These are phyloP conservation scores for Flammula alnicola DNA, from an alignment of 1,284 basidiomycete species.

Conservation along the genomic window DNA sequence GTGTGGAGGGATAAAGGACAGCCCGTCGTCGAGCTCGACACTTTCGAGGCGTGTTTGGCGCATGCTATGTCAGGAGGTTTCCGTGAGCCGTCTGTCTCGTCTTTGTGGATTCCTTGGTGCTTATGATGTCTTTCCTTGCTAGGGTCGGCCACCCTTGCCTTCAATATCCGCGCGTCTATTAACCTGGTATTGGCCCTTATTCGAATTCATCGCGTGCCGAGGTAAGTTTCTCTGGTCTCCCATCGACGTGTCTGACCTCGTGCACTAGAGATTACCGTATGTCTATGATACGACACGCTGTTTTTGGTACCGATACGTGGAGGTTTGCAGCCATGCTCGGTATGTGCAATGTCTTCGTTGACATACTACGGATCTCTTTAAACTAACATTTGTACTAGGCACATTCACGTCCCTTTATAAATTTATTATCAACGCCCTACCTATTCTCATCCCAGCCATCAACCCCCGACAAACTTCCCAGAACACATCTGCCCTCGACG, in stretches of 20 bases:
- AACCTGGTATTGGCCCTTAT: conserved; percentile 80
- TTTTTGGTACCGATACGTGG: conserved; percentile 81
- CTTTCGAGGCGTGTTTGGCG: conserved; percentile 71
- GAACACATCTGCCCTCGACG: conserved; percentile 43
- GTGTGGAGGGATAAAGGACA: conserved; percentile 87
- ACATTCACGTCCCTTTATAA: conserved; percentile 85
- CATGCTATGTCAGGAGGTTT: conserved; percentile 78
- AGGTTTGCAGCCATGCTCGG: conserved; percentile 89
- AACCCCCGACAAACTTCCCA: conserved; percentile 32
- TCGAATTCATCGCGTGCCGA: conserved; percentile 65
- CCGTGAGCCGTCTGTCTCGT: conserved; percentile 57
- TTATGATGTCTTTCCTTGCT: conserved; percentile 9
- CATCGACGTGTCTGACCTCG: not conserved
- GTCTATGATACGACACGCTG: conserved; percentile 70
- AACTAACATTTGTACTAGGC: conserved; percentile 45
- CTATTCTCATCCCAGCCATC: conserved; percentile 70
- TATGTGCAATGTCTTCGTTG: conserved; percentile 28
- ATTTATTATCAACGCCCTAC: conserved; percentile 81
- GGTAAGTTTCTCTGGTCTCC: conserved; percentile 41
- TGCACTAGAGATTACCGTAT: conserved; percentile 53
- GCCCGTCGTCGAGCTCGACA: conserved; percentile 69
- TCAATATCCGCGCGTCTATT: conserved; percentile 79
- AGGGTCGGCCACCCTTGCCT: conserved; percentile 84
- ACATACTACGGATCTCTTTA: conserved; percentile 5
- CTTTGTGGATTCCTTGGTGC: too few species aligned